Base-by-base conservation (phyloP, 2,329 filamentous ascomycete genomes). In the Cladophialophora bantiana region DNA sequence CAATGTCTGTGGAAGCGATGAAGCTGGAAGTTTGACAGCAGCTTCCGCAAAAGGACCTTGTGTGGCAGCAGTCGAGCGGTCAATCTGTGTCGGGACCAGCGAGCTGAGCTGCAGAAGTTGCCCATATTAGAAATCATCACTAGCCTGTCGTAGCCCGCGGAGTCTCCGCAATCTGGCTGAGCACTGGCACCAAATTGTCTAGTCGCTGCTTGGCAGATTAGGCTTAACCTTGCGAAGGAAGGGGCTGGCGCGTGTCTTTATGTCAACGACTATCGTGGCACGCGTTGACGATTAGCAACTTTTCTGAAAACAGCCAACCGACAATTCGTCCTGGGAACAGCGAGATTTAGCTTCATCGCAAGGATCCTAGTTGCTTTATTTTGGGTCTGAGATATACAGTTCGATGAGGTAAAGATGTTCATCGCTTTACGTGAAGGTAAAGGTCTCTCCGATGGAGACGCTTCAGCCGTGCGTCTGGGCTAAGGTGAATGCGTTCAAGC, bases 101-200 rank as follows among this genome's bases (percentile, higher is more conserved):
- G 56, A 59, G 56, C 56, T 59, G 56, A 59, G 56, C 20, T 18
- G 56, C 38, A 20, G 12, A 20, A 1, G 20, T 5, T 34, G 36
- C 38, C 36, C 36, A 45, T 32, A n/a, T 45, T 9, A 59, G n/a
- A 26, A 48, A 26, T 26, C 26, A 2, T 26, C 3, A 26, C 26
- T 26, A 48, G 15, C 12, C 12, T 4, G 38, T 34, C 40, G 18
- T 48, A 26, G 26, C 26, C 3, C 9, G 13, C 20, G 26, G 20
- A 13, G 40, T 32, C 56, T 20, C 56, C 56, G 56, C 56, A 34
- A 32, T 48, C 26, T 48, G 38, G 53, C 38, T n/a, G n/a, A 35
- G 31, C 15, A 20, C 13, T 6, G 42, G 20, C n/a, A 10, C 42
- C 42, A 48, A 48, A 18, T 7, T 48, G 42, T 2, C 42, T 48